Percentiles rank a stretch among this genome's conserved stretches.
These are phyloP conservation scores for Diaporthe australafricana DNA, from an alignment of 2,329 filamentous ascomycete species.

Conservation along the genomic window DNA sequence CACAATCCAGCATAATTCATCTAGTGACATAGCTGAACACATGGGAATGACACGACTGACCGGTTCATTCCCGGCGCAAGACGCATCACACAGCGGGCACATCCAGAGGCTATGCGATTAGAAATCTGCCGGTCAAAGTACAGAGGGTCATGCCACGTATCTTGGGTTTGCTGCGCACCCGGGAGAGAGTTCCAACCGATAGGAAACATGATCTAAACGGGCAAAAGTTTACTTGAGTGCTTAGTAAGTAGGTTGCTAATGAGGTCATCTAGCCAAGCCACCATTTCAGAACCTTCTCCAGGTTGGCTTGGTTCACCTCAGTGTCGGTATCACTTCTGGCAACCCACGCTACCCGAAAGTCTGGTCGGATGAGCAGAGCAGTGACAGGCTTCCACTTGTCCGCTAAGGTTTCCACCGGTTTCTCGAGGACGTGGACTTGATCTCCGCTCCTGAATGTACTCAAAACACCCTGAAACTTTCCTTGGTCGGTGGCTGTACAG, in stretches of 20 bases:
- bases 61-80: no score
- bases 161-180: no score
- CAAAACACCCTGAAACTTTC: background rate
- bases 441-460: background rate
- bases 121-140: no score
- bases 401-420: background rate
- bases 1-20: no score
- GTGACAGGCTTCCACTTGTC: conserved; percentile 28
- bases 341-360: conserved; percentile 35
- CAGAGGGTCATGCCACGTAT: no score
- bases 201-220: no score
- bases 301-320: background rate
- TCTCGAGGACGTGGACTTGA: background rate
- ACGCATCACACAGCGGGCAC: no score
- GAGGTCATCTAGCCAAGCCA: conserved; percentile 9
- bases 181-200: no score
- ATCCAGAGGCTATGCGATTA: no score
- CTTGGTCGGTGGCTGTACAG: background rate
- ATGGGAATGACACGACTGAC: no score
- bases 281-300: conserved; percentile 17
- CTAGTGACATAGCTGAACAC: no score
- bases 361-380: conserved; percentile 31
- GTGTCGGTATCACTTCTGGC: background rate
- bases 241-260: background rate
- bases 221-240: no score